Conservation (phyloP, 2,329 filamentous ascomycete genomes). For the Stagonosporopsis cucurbitacearum region DNA sequence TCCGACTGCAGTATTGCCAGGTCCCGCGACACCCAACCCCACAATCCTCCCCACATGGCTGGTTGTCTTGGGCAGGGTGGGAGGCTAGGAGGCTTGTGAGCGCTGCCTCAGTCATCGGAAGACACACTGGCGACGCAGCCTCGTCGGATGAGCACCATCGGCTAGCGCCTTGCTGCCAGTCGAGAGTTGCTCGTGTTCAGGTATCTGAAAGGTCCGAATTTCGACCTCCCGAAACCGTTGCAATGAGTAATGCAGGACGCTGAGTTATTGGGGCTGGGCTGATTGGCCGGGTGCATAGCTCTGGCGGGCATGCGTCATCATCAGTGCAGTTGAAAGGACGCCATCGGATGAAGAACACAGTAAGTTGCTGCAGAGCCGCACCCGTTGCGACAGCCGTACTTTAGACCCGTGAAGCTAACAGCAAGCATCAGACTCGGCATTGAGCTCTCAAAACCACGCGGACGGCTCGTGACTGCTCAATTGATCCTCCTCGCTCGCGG, state of each 20-base stretch:
- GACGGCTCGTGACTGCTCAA: background rate
- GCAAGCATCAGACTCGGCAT: background rate
- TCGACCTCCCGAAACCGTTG: slow-evolving; percentile 3
- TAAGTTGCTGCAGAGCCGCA: slow-evolving; percentile 17
- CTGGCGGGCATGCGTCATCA: slow-evolving; percentile 22
- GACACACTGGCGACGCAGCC: slow-evolving; percentile 4
- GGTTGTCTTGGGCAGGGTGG: background rate
- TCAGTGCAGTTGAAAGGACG: slow-evolving; percentile 2
- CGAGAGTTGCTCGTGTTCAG: background rate
- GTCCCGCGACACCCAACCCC: slow-evolving; percentile 11
- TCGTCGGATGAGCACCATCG: slow-evolving; percentile 19
- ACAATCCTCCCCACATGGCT: slow-evolving; percentile 17
- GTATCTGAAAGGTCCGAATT: background rate
- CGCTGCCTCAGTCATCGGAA: slow-evolving; percentile 10
- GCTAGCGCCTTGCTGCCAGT: slow-evolving; percentile 17
- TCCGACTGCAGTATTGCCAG: background rate
- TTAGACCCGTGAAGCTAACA: slow-evolving; percentile 1
- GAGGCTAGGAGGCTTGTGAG: no score
- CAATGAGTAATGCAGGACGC: slow-evolving; percentile 11
- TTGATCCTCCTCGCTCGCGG: background rate
- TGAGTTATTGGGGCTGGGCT: slow-evolving; percentile 2
- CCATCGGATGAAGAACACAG: slow-evolving; percentile 21
- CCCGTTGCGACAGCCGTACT: slow-evolving; percentile 7
- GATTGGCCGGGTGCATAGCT: slow-evolving; percentile 8
- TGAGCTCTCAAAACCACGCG: background rate